phyloP scores from a whole-genome alignment of 768 basidiomycete species.

The Phylloporus sp. region DNA sequence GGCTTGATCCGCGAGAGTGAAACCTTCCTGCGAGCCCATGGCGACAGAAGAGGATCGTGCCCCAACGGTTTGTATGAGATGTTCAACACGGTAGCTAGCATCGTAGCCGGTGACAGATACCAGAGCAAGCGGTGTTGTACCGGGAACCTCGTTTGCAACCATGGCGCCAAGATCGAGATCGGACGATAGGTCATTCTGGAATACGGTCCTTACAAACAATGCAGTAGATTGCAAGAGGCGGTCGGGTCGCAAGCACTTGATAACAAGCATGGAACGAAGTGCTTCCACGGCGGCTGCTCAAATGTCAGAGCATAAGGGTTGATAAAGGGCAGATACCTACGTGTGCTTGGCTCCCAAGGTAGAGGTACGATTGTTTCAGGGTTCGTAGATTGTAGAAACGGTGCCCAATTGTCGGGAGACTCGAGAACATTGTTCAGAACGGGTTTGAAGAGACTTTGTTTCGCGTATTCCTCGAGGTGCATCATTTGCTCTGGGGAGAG shows the following conservation, averaged over 20 bases:
- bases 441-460: conserved; percentile 72
- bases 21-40: conserved; percentile 99
- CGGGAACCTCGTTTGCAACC: conserved; percentile 74
- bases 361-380: conserved; percentile 73
- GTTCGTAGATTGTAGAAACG: conserved; percentile 61
- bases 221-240: conserved; percentile 82
- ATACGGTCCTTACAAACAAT: conserved; percentile 68
- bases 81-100: conserved; percentile 95
- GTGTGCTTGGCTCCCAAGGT: conserved; percentile 73
- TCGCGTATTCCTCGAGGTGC: conserved; percentile 68
- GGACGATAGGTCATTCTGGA: conserved; percentile 78
- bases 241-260: conserved; percentile 93
- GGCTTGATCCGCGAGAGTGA: conserved; percentile 91
- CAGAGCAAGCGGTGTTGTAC: conserved; percentile 82
- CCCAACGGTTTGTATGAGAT: conserved; percentile 73
- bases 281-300: conserved; percentile 64
- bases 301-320: conserved; percentile 11
- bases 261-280: conserved; percentile 69
- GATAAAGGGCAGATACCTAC: conserved; percentile 44
- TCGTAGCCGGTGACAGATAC: conserved; percentile 96
- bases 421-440: conserved; percentile 61
- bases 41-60: conserved; percentile 85
- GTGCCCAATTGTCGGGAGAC: conserved; percentile 62
- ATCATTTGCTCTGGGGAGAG: conserved; percentile 65
- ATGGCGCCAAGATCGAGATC: conserved; percentile 73